A percentile compares a stretch with the other conserved stretches of the same genome.
Conservation (phyloP, 495 filamentous ascomycete genomes). For the Opeltia flavorubescens region DNA sequence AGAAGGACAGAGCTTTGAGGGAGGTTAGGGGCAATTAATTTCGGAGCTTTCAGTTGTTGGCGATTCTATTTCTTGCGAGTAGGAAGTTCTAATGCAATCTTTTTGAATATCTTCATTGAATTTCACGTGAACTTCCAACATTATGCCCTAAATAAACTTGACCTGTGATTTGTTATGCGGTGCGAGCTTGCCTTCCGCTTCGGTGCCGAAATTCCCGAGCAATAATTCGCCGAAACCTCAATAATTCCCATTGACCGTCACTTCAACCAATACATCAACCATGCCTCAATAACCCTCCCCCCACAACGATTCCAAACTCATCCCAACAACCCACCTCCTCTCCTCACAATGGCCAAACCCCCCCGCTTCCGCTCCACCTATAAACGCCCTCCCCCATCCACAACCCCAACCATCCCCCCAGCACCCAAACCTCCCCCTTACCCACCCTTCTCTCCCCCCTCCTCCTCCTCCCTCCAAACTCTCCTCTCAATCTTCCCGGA, state of each 20-base stretch:
- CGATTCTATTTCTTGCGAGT: not conserved
- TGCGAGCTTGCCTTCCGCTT: too few relatives aligned
- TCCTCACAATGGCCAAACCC: not conserved
- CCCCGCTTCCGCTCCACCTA: not conserved
- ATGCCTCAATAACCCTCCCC: too few relatives aligned
- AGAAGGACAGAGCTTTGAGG: not conserved
- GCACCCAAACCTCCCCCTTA: not conserved
- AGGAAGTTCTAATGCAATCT: not conserved
- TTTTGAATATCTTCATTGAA: too few relatives aligned
- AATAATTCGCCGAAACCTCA: too few relatives aligned
- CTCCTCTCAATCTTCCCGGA: slow-evolving; percentile 1
- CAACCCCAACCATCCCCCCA: not conserved
- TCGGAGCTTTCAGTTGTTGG: not conserved
- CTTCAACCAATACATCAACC: too few relatives aligned
- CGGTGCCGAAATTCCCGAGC: too few relatives aligned
- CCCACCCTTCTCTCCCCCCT: not conserved
- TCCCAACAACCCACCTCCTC: too few relatives aligned
- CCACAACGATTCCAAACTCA: too few relatives aligned
- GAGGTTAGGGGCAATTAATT: not conserved
- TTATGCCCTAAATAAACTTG: too few relatives aligned
- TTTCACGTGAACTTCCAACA: too few relatives aligned
- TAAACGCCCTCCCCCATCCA: not conserved
- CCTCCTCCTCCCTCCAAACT: not conserved
- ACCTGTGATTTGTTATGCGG: too few relatives aligned
- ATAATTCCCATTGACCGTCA: too few relatives aligned